These are phyloP conservation scores for Tricharina praecox DNA, from an alignment of 495 filamentous ascomycete genomes.

Conservation along the genomic window DNA sequence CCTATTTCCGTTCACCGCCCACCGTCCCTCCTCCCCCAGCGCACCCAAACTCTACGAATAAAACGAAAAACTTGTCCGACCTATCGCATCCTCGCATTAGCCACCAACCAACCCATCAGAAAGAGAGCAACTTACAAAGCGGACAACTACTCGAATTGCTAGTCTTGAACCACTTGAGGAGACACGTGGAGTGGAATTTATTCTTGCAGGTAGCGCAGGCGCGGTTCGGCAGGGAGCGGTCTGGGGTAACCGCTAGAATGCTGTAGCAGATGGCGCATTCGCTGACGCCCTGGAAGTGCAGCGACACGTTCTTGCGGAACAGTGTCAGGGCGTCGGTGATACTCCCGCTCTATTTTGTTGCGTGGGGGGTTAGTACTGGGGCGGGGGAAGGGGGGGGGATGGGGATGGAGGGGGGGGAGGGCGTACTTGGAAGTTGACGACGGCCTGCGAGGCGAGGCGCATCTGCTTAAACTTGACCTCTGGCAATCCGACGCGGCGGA, in stretches of 20 bases:
- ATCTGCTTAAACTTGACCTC: slow-evolving; percentile 82
- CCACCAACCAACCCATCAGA: slow-evolving; percentile 35
- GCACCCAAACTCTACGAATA: slow-evolving; percentile 8
- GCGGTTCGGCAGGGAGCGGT: slow-evolving; percentile 79
- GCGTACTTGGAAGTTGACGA: slow-evolving; percentile 66
- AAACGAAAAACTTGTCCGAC: slow-evolving; percentile 18
- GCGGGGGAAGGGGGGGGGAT: too few relatives aligned
- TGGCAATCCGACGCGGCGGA: slow-evolving; percentile 68
- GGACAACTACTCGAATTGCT: slow-evolving; percentile 81
- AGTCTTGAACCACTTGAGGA: slow-evolving; percentile 92
- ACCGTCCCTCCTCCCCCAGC: too few relatives aligned
- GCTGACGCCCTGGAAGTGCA: slow-evolving; percentile 75
- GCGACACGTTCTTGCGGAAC: slow-evolving; percentile 68
- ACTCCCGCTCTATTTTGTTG: slow-evolving; percentile 42
- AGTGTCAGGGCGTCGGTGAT: slow-evolving; percentile 69
- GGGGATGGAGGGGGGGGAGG: too few relatives aligned
- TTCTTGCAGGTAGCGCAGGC: slow-evolving; percentile 87
- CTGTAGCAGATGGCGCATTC: slow-evolving; percentile 97
- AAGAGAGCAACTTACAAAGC: slow-evolving; percentile 38
- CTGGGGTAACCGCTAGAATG: slow-evolving; percentile 53
- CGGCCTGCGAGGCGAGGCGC: slow-evolving; percentile 70
- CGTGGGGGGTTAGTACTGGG: not conserved
- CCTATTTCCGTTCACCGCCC: not conserved
- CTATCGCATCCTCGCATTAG: not conserved
- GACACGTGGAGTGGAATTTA: slow-evolving; percentile 71